Base-by-base conservation (phyloP, 352 stramenopile genomes). In the Phytophthora parvispora region DNA sequence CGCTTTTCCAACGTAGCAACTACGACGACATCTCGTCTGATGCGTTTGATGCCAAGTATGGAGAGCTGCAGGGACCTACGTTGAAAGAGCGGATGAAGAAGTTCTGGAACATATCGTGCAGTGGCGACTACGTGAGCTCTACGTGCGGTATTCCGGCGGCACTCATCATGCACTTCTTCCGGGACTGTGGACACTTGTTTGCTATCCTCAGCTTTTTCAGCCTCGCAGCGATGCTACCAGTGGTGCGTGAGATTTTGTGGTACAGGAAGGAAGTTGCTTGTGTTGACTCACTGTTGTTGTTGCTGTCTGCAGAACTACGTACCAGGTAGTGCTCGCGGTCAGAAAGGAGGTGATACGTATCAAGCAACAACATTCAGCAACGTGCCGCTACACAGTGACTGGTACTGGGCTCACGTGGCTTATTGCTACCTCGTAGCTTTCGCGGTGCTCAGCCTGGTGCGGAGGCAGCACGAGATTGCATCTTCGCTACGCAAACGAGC, bases 301-400 rank as follows among this genome's bases (percentile, higher is more conserved):
- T 58, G 8, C 42, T 47, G 9, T 24, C 13, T 57, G 38, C 70
- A 95, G 86, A 93, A 95, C 62, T 90, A 89, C 34, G n/a, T 85
- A 18, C 89, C 86, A 20, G 86, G 86, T 24, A 84, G 77, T 51
- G 66, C 75, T 22, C 67, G 71, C 12, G 69, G 72, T 10, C 67
- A 78, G 6, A 68, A 76, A 22, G 58, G 63, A 5, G 66, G 67
- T 13, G 76, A 80, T 28, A 88, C 83, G 29, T 95, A 91, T 57
- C 83, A 93, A 72, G 77, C 86, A 40, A 93, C 84, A 22, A 95
- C 87, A n/a, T 86, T 93, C 49, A 92, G 87, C 54, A 95, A 95
- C 53, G 87, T 95, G 18, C 87, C 87, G 22, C 70, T 95, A 0
- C 77, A 86, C 48, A 95, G 87, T 57, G 57, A 87, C 42, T 95